phyloP scores from a whole-genome alignment of 2,329 filamentous ascomycete genomes.

The Talaromyces sp. region DNA sequence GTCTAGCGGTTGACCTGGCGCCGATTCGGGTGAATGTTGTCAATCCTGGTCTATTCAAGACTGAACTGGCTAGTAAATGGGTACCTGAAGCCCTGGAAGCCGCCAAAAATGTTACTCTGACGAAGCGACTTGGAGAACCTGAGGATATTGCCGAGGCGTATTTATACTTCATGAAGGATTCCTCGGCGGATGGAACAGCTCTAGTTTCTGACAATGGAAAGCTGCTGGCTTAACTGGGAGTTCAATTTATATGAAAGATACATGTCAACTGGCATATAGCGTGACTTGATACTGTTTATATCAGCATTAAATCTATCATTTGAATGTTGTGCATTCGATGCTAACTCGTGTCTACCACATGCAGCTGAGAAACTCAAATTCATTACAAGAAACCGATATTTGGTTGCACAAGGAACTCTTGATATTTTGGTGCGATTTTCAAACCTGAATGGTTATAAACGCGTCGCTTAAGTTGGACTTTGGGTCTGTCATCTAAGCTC shows the following conservation, averaged over 20 bases:
- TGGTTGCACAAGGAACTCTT: too few relatives aligned
- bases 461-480: too few relatives aligned
- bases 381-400: too few relatives aligned
- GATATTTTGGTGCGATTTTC: too few relatives aligned
- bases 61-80: conserved; percentile 27
- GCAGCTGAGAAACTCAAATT: too few relatives aligned
- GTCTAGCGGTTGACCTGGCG: conserved; percentile 56
- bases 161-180: conserved; percentile 38
- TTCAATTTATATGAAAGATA: background rate
- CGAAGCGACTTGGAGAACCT: conserved; percentile 31
- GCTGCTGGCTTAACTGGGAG: background rate
- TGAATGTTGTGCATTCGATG: too few relatives aligned
- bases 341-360: too few relatives aligned
- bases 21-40: conserved; percentile 61
- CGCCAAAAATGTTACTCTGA: conserved; percentile 17
- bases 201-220: conserved; percentile 33
- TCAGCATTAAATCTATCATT: too few relatives aligned
- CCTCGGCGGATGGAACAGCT: conserved; percentile 31
- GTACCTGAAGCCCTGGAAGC: background rate
- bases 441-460: too few relatives aligned
- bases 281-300: background rate
- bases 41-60: conserved; percentile 49
- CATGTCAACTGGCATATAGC: too few relatives aligned
- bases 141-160: conserved; percentile 45
- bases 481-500: too few relatives aligned